Percentiles rank a stretch among this genome's conserved stretches.
Conservation (phyloP, 2,329 filamentous ascomycete species). For the Diaporthe citriasiana region DNA sequence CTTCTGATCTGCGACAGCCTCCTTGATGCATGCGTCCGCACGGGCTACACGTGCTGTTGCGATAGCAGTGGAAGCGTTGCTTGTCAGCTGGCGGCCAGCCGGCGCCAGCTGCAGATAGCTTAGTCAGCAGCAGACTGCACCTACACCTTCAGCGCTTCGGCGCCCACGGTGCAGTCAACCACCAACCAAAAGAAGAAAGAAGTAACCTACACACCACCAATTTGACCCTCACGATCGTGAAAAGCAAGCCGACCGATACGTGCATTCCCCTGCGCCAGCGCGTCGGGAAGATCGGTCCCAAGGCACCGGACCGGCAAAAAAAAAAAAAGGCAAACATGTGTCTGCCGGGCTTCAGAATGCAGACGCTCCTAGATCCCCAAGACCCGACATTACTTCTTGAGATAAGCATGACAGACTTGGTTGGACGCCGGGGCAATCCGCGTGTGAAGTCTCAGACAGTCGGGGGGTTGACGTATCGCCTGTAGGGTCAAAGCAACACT, state of each 20-base stretch:
- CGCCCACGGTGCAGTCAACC: too few species aligned
- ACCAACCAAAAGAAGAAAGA: too few species aligned
- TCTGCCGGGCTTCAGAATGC: not conserved
- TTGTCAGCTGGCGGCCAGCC: too few species aligned
- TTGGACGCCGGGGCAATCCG: not conserved
- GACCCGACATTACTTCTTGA: slow-evolving; percentile 3
- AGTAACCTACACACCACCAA: too few species aligned
- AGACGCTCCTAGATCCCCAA: not conserved
- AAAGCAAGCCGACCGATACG: too few species aligned
- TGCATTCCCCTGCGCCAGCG: not conserved
- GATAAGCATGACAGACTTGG: slow-evolving; percentile 6
- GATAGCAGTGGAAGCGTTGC: too few species aligned
- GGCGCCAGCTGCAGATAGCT: too few species aligned
- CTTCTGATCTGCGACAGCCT: not conserved
- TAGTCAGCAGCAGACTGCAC: too few species aligned
- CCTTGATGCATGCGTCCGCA: not conserved
- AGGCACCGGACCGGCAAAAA: not conserved
- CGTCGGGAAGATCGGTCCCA: slow-evolving; percentile 8
- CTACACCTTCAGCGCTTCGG: too few species aligned
- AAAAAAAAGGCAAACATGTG: not conserved
- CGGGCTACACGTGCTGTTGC: not conserved
- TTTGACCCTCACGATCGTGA: too few species aligned
- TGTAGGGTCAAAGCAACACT: not conserved
- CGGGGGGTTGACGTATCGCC: not conserved
- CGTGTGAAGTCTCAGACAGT: not conserved